Evolutionary conservation across 257 asterid species (phyloP).

Genomic region (Verbascum thapsus): DNA sequence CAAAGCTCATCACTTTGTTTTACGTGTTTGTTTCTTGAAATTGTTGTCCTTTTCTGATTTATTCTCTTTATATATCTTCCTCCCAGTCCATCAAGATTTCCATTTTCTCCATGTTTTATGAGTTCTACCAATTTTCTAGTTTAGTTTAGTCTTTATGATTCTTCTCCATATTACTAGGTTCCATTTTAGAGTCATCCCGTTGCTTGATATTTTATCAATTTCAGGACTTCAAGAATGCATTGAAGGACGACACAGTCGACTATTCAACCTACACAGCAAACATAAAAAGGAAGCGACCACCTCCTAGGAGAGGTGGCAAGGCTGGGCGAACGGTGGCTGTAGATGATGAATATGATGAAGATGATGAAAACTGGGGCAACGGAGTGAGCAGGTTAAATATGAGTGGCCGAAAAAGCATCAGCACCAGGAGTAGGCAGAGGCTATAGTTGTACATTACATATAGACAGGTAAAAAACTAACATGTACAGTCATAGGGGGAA

Average conservation of each 20-base stretch:
- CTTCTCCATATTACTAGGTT: neutral
- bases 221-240: constrained; percentile 66
- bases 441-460: constrained; percentile 57
- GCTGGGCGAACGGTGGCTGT: constrained; percentile 35
- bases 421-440: constrained; percentile 69
- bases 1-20: neutral
- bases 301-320: constrained; percentile 51
- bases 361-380: constrained; percentile 53
- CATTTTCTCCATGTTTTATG: neutral
- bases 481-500: constrained; percentile 69
- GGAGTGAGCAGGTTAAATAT: constrained; percentile 46
- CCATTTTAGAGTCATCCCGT: constrained; percentile 4
- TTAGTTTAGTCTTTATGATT: neutral
- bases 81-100: constrained; percentile 3
- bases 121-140: too few species aligned
- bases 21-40: neutral
- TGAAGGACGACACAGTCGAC: constrained; percentile 64
- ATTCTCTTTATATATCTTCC: too few species aligned
- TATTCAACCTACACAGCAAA: constrained; percentile 64
- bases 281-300: constrained; percentile 60
- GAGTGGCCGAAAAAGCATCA: constrained; percentile 52
- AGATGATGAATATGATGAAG: constrained; percentile 35
- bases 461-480: constrained; percentile 57
- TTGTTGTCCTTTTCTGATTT: neutral
- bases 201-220: neutral